Evolutionary conservation across 2,329 filamentous ascomycete genomes (phyloP), one percentile per base, ranked within the genome.

Genomic region (Cadophora luteo-olivacea): DNA sequence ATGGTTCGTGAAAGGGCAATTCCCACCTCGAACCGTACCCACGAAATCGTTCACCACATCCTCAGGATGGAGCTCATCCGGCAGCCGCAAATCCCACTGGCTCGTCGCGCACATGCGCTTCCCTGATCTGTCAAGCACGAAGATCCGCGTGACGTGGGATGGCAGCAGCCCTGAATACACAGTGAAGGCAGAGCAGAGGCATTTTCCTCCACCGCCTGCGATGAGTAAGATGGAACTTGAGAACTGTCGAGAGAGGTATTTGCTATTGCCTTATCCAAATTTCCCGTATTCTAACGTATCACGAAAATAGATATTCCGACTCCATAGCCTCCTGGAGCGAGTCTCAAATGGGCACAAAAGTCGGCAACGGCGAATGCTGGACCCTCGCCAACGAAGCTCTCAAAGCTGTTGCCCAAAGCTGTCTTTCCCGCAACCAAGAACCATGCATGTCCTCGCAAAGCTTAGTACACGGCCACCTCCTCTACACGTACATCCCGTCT

Each of bases 351-450:
- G 79, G 78, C 2, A 68, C 67, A 12, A 72, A 76, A 67, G 78
- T 81, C 3, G 80, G 79, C 12, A 75, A 80, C 66, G 79, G 79
- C 5, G 78, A 80, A 66, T 81, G 79, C 65, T 81, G 79, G 79
- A 79, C 79, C 4, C 72, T 81, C 19, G 78, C 78, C 7, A 72
- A 76, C 41, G 71, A 77, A 45, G 78, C 74, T 3, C 70, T 80
- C 3, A 66, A 74, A 45, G 73, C 73, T 4, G 66, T 79, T 24
- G 75, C 74, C 4, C 62, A 64, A 24, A 70, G 69, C 4, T 73
- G 70, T 52, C 68, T 66, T 14, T 66, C 69, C 2, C 65, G 69
- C 4, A 75, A 73, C 12, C 67, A 73, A 41, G 77, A 79, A 65
- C 73, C 75, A 8, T 76, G 74, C 49, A 77, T 80, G 75, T 41